Conservation (phyloP, 192 early-diverging fungal genomes). For the Coemansia sp. region DNA sequence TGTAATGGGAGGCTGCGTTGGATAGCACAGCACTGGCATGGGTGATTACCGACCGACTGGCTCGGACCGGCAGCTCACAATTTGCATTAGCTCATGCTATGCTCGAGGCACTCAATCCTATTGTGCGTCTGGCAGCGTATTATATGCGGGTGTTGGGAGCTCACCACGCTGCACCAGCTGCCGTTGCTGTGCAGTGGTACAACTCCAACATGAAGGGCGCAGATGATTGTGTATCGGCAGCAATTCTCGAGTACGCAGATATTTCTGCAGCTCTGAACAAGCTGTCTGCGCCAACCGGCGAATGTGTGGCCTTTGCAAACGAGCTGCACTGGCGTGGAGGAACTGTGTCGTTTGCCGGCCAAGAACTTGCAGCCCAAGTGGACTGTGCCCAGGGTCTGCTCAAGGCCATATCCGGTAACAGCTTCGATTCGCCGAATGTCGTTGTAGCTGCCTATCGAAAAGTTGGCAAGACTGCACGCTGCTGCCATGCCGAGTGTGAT, state of each 20-base stretch:
- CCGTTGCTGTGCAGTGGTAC: constrained; percentile 19
- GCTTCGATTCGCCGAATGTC: neutral
- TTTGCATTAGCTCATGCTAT: constrained; percentile 33
- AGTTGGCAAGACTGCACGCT: constrained; percentile 21
- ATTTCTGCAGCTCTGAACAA: constrained; percentile 13
- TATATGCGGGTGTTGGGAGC: constrained; percentile 32
- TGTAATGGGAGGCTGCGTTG: constrained; percentile 41
- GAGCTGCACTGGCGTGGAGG: constrained; percentile 41
- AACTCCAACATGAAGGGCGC: neutral
- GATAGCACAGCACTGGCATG: constrained; percentile 34
- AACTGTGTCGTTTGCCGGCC: constrained; percentile 17
- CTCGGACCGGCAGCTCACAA: constrained; percentile 23
- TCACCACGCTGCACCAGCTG: constrained; percentile 26
- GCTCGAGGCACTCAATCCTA: constrained; percentile 33
- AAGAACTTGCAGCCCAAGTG: constrained; percentile 19
- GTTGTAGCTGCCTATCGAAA: constrained; percentile 9
- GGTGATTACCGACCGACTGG: constrained; percentile 22
- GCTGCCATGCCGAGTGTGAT: constrained; percentile 19
- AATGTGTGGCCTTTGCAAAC: constrained; percentile 12
- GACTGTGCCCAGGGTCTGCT: constrained; percentile 6
- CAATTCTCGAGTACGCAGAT: constrained; percentile 11
- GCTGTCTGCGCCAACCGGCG: neutral
- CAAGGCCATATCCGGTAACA: neutral
- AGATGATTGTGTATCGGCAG: constrained; percentile 7
- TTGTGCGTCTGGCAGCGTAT: constrained; percentile 47